These are phyloP conservation scores for Yamadazyma spencermartinsiae DNA, from an alignment of 1,139 yeast species.

Conservation along the genomic window DNA sequence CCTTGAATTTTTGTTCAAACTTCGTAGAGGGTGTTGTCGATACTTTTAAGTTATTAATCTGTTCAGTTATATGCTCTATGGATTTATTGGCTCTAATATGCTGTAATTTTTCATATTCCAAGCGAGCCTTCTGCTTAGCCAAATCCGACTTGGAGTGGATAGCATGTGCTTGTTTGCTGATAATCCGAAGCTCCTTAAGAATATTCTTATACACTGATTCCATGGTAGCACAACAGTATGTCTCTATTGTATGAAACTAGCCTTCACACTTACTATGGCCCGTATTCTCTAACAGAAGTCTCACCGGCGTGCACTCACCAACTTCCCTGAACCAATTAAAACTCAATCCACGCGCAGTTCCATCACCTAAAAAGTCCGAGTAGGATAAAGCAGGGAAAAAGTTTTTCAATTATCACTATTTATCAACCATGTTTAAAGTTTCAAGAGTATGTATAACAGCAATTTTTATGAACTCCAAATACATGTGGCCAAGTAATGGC, in stretches of 20 bases:
- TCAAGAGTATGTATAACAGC: slow-evolving; percentile 14
- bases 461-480: not conserved
- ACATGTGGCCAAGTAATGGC: too few species aligned
- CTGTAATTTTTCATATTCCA: slow-evolving; percentile 57
- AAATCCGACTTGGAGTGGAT: slow-evolving; percentile 45
- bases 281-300: not conserved
- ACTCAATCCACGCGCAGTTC: not conserved
- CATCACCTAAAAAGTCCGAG: slow-evolving; percentile 7
- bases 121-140: slow-evolving; percentile 51
- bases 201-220: slow-evolving; percentile 19
- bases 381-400: slow-evolving; percentile 4
- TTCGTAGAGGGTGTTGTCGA: slow-evolving; percentile 12
- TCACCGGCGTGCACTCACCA: slow-evolving; percentile 3
- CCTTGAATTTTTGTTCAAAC: slow-evolving; percentile 22
- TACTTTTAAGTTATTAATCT: slow-evolving; percentile 27
- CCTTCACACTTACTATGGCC: not conserved
- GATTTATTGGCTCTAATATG: slow-evolving; percentile 42
- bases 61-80: slow-evolving; percentile 30
- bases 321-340: slow-evolving; percentile 5
- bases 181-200: slow-evolving; percentile 46
- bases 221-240: slow-evolving; percentile 5
- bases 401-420: not conserved
- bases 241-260: not conserved
- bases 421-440: slow-evolving; percentile 10
- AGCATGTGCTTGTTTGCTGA: slow-evolving; percentile 43